Evolutionary conservation across 805 yeast genomes (phyloP).

Genomic region (Kockiozyma suomiensis): DNA sequence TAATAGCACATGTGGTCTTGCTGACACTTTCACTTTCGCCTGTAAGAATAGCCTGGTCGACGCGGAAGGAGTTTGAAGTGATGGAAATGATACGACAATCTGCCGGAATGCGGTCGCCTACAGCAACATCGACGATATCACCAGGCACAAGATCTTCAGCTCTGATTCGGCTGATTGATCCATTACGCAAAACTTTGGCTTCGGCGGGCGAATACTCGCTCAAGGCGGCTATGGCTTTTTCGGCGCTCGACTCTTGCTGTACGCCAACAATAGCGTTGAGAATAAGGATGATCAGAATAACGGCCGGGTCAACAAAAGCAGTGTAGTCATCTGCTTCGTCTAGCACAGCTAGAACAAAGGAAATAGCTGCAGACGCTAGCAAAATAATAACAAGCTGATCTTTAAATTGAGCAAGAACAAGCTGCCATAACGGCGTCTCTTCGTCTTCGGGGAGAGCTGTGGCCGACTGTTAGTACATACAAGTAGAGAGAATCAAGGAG

Average conservation of each 20-base stretch:
- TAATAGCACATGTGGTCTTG: conserved; percentile 39
- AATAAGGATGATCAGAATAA: conserved; percentile 51
- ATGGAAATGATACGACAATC: conserved; percentile 45
- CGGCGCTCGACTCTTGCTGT: conserved; percentile 55
- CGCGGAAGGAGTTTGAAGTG: conserved; percentile 43
- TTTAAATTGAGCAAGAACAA: conserved; percentile 46
- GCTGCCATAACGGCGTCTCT: conserved; percentile 43
- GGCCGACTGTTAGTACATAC: not conserved
- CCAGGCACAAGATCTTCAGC: conserved; percentile 50
- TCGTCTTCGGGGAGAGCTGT: conserved; percentile 45
- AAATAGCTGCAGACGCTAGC: conserved; percentile 42
- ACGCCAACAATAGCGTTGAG: conserved; percentile 55
- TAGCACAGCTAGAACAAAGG: conserved; percentile 42
- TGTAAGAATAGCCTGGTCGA: conserved; percentile 49
- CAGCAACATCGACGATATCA: conserved; percentile 47
- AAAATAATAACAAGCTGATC: conserved; percentile 45
- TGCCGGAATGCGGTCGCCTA: conserved; percentile 52
- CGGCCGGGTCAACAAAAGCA: conserved; percentile 46
- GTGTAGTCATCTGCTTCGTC: conserved; percentile 43
- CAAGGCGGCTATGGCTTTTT: conserved; percentile 54
- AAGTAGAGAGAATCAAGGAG: not conserved
- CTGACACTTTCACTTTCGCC: conserved; percentile 46
- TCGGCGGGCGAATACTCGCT: conserved; percentile 52
- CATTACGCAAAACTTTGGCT: conserved; percentile 50
- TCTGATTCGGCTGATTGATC: conserved; percentile 47